These are phyloP conservation scores for Phascolomyces articulosus DNA, from an alignment of 371 early-diverging fungal species.

Conservation along the genomic window DNA sequence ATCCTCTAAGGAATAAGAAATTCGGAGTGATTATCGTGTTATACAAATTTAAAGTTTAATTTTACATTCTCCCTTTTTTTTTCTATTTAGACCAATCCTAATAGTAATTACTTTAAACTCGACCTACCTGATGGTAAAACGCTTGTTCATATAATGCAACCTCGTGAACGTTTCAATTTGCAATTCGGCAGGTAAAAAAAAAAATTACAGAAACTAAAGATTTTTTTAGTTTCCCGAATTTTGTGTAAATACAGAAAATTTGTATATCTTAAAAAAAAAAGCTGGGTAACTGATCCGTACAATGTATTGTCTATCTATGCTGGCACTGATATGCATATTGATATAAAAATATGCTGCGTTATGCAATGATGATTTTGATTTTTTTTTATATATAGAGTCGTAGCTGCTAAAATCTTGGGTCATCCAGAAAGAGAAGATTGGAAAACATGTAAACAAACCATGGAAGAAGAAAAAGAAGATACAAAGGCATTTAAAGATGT, in stretches of 20 bases:
- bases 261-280: neutral
- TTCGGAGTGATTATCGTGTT: too few species aligned
- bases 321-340: neutral
- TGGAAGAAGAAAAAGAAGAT: constrained; percentile 65
- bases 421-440: constrained; percentile 72
- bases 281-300: neutral
- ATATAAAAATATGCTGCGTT: too few species aligned
- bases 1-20: too few species aligned
- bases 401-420: constrained; percentile 64
- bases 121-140: constrained; percentile 61
- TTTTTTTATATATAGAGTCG: constrained; percentile 39
- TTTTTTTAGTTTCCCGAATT: too few species aligned
- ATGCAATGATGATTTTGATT: neutral
- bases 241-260: neutral
- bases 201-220: neutral
- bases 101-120: constrained; percentile 63
- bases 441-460: constrained; percentile 64
- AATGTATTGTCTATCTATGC: neutral
- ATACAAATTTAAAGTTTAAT: too few species aligned
- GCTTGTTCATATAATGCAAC: constrained; percentile 49
- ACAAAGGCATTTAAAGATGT: constrained; percentile 55
- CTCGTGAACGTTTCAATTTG: constrained; percentile 59
- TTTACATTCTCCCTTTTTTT: too few species aligned
- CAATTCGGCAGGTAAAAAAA: constrained; percentile 69
- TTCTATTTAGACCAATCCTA: constrained; percentile 25